Conservation (phyloP, 176 grass and related monocot genomes). For the Secale cereale region DNA sequence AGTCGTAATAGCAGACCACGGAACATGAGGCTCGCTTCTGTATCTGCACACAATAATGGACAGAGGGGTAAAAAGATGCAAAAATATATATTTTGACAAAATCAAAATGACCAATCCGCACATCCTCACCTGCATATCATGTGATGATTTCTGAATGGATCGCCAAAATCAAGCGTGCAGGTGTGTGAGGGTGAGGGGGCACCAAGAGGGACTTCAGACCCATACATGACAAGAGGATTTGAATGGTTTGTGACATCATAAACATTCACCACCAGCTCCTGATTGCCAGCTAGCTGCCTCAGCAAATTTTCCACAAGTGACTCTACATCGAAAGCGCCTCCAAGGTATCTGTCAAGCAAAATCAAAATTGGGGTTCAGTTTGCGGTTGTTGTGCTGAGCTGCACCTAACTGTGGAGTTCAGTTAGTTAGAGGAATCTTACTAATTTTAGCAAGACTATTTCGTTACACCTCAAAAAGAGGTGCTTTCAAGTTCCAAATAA, state of each 20-base stretch:
- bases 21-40: conserved; percentile 65
- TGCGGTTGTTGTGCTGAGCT: not conserved
- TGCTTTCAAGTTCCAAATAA: not conserved
- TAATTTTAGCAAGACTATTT: not conserved
- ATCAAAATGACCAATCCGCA: not conserved
- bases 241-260: conserved; percentile 88
- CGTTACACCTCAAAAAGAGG: not conserved
- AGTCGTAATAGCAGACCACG: conserved; percentile 64
- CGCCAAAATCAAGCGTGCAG: conserved; percentile 87
- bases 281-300: conserved; percentile 85
- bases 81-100: conserved; percentile 11
- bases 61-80: not conserved
- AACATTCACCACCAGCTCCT: conserved; percentile 95
- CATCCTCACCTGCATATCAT: conserved; percentile 87
- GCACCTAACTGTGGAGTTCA: not conserved
- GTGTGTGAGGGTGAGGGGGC: conserved; percentile 51
- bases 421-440: not conserved
- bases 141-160: conserved; percentile 87
- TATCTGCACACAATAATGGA: conserved; percentile 58
- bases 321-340: conserved; percentile 96
- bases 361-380: not conserved
- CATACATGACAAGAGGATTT: conserved; percentile 91
- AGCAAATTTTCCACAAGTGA: conserved; percentile 94
- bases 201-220: conserved; percentile 67
- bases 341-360: conserved; percentile 65